These are phyloP conservation scores for Isatis tinctoria DNA, from an alignment of 345 rosid species.

Conservation along the genomic window DNA sequence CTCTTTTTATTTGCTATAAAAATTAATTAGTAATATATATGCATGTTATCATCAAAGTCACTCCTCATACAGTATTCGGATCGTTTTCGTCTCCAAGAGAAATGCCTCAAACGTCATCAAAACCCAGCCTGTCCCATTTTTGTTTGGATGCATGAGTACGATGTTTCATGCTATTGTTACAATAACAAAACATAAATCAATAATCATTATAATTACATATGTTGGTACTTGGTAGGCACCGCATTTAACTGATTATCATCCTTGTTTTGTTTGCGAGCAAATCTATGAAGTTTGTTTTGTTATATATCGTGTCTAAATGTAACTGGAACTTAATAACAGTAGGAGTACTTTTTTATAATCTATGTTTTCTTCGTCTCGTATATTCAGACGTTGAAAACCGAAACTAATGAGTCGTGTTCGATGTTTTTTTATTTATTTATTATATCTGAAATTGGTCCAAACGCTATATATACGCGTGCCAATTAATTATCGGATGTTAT, in stretches of 20 bases:
- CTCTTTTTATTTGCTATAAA: not conserved
- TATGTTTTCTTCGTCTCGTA: not conserved
- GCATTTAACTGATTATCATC: constrained; percentile 15
- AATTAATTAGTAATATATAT: not conserved
- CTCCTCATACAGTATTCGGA: not conserved
- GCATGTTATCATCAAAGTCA: constrained; percentile 5
- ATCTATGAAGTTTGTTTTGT: constrained; percentile 18
- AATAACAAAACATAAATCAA: not conserved
- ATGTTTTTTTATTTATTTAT: not conserved
- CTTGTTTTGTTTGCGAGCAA: constrained; percentile 17
- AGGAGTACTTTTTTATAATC: not conserved
- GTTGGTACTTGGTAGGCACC: constrained; percentile 33
- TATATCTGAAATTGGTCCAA: constrained; percentile 21
- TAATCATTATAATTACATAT: constrained; percentile 1
- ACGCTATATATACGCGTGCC: constrained; percentile 17
- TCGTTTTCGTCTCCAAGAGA: constrained; percentile 4
- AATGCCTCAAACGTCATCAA: not conserved
- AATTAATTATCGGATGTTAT: not conserved
- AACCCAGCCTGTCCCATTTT: constrained; percentile 25
- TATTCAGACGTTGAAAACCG: constrained; percentile 28
- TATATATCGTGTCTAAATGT: constrained; percentile 19
- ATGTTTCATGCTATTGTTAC: constrained; percentile 19
- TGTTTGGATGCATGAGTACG: constrained; percentile 25
- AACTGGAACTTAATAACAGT: not conserved
- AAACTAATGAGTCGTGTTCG: constrained; percentile 9